These are phyloP conservation scores for Podila epicladia DNA, from an alignment of 192 early-diverging fungal genomes.

Conservation along the genomic window DNA sequence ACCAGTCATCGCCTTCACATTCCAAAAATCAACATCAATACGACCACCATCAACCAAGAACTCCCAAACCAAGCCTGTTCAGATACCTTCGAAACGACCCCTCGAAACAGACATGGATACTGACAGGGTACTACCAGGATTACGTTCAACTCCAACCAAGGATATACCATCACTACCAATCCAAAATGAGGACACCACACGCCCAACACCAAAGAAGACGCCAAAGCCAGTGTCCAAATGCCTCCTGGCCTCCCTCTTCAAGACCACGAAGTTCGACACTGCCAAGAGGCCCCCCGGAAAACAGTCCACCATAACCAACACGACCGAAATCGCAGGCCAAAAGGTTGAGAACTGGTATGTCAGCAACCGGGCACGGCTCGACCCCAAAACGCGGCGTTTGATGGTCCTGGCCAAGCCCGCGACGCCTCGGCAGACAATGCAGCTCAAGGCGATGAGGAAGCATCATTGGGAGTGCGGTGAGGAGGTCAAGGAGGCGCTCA, in stretches of 20 bases:
- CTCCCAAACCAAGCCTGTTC: background rate
- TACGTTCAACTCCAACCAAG: background rate
- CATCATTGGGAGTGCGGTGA: slow-evolving; percentile 38
- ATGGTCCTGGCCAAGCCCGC: slow-evolving; percentile 25
- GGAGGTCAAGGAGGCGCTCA: slow-evolving; percentile 16
- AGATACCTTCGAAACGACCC: background rate
- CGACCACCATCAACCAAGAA: slow-evolving; percentile 1
- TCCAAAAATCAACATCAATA: slow-evolving; percentile 12
- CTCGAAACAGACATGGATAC: background rate
- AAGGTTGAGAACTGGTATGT: slow-evolving; percentile 46
- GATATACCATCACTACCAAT: too few species aligned
- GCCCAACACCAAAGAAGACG: slow-evolving; percentile 11
- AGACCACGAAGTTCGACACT: slow-evolving; percentile 3
- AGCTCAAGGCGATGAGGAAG: slow-evolving; percentile 40
- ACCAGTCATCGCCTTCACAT: slow-evolving; percentile 28
- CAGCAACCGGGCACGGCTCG: slow-evolving; percentile 30
- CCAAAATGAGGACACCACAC: background rate
- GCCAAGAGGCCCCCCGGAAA: background rate
- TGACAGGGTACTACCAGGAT: background rate
- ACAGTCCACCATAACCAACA: background rate
- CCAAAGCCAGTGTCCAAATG: slow-evolving; percentile 5
- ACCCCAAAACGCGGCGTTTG: slow-evolving; percentile 14
- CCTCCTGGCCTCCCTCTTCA: slow-evolving; percentile 26
- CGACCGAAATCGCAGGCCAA: slow-evolving; percentile 4
- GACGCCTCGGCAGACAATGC: slow-evolving; percentile 21